Evolutionary conservation across 1,139 yeast species (phyloP), one percentile per base, ranked within the genome.

Genomic region (Diutina sp.): DNA sequence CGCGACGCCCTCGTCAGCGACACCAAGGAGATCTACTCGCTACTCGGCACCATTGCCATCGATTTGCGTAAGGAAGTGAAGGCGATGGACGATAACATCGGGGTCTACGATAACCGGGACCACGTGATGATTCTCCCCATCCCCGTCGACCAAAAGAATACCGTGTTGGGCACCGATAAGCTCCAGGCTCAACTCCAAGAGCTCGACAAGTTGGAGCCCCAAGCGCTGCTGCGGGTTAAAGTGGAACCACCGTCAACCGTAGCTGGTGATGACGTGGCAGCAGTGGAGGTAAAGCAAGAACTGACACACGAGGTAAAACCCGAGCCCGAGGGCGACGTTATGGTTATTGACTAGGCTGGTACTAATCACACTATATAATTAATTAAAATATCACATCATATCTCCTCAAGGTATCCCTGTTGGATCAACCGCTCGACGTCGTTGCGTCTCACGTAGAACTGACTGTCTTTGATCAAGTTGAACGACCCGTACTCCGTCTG

Each of bases 401-500:
- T 60, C 67, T 85, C 89, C 67, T 90, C 95, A 58, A 93, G 72
- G 65, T 89, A 90, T 0, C 98, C 99, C 68, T 95, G 99, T 66
- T 90, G 97, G 51, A 95, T 89, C 61, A 93, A 76, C 57, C 98
- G 73, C 65, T 91, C 97, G 11, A 93, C 99, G 65, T 93, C 99
- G 0, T 95, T 84, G 64, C 90, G 93, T 56, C 99, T 76, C 29
- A 91, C 97, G 67, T 88, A 93, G 67, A 93, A 91, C 67, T 93
- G 99, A 4, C 96, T 88, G 68, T 93, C 95, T 65, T 91, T 93
- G n/a, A 95, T 90, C 63, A 93, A 72, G 63, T 91, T 91, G 72
- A 93, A 90, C 7, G 90, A 96, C 38, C 99, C 99, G 64, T 93
- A 93, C 67, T 93, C 99, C 0, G 99, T 93, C 66, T 91, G 97